Conservation (phyloP, 768 basidiomycete genomes). For the Lactarius vividus region DNA sequence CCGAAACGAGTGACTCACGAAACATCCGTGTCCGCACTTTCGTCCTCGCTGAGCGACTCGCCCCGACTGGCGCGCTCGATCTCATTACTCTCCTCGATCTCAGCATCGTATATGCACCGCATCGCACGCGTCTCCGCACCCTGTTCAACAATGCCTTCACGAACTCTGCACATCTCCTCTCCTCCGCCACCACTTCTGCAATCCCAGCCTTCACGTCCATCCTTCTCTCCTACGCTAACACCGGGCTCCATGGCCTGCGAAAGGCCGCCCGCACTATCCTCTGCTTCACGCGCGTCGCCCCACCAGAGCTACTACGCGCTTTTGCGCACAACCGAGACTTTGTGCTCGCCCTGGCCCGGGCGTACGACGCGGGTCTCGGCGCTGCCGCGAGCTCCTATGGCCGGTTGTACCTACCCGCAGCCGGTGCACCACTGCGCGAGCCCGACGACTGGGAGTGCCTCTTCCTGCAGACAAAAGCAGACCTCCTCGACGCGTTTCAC, state of each 20-base stretch:
- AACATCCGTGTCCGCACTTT: constrained; percentile 49
- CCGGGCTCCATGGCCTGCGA: constrained; percentile 61
- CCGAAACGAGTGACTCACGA: constrained; percentile 37
- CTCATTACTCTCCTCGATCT: constrained; percentile 60
- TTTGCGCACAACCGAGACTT: constrained; percentile 56
- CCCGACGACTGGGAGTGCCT: constrained; percentile 66
- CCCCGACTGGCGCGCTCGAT: constrained; percentile 43
- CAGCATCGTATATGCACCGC: constrained; percentile 51
- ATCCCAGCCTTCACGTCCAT: constrained; percentile 53
- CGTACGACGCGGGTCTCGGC: constrained; percentile 59
- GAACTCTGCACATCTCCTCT: constrained; percentile 36
- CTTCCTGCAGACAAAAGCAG: constrained; percentile 72
- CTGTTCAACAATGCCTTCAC: constrained; percentile 44
- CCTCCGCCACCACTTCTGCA: constrained; percentile 37
- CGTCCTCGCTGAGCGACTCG: constrained; percentile 55
- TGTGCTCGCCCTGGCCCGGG: constrained; percentile 51
- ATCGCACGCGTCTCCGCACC: constrained; percentile 44
- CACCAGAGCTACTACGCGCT: constrained; percentile 46
- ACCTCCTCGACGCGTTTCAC: constrained; percentile 68
- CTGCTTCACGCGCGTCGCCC: constrained; percentile 51
- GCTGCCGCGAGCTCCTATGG: constrained; percentile 60
- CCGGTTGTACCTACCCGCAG: constrained; percentile 41
- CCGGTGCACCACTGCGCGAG: constrained; percentile 28
- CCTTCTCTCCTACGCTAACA: constrained; percentile 39
- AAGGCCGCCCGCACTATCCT: constrained; percentile 59